Evolutionary conservation across 2,329 filamentous ascomycete species (phyloP).

Genomic region (Magnaporthales sp.): DNA sequence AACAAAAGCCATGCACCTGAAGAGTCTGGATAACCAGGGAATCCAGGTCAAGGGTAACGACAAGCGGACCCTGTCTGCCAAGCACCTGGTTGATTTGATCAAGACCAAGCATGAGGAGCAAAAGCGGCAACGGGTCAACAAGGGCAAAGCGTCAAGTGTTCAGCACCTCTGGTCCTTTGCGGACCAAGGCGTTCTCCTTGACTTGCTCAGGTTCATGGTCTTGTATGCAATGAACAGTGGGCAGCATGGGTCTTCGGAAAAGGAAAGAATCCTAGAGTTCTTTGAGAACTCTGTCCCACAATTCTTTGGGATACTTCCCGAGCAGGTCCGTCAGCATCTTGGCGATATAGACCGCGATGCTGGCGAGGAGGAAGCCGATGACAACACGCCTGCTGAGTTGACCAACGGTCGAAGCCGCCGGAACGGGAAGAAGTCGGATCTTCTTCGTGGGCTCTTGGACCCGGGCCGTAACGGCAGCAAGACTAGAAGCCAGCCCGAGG

Average conservation of each 20-base stretch:
- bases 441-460: constrained; percentile 81
- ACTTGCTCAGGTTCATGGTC: constrained; percentile 54
- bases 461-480: constrained; percentile 63
- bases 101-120: constrained; percentile 91
- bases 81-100: constrained; percentile 83
- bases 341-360: constrained; percentile 61
- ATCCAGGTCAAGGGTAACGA: constrained; percentile 81
- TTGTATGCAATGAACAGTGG: constrained; percentile 59
- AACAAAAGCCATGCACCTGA: constrained; percentile 90
- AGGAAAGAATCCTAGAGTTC: constrained; percentile 65
- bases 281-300: constrained; percentile 67
- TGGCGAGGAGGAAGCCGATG: constrained; percentile 70
- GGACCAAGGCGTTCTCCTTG: constrained; percentile 59
- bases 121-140: constrained; percentile 59
- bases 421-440: constrained; percentile 67
- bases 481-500: constrained; percentile 66
- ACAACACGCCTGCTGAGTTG: constrained; percentile 61
- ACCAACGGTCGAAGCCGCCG: constrained; percentile 61
- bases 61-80: constrained; percentile 84
- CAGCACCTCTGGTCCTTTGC: constrained; percentile 71
- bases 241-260: constrained; percentile 63
- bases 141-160: constrained; percentile 52
- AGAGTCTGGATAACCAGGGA: constrained; percentile 93
- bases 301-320: constrained; percentile 69
- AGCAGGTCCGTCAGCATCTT: constrained; percentile 57